These are phyloP conservation scores for Fomitopsis betulina DNA, from an alignment of 1,284 basidiomycete species.

Conservation along the genomic window DNA sequence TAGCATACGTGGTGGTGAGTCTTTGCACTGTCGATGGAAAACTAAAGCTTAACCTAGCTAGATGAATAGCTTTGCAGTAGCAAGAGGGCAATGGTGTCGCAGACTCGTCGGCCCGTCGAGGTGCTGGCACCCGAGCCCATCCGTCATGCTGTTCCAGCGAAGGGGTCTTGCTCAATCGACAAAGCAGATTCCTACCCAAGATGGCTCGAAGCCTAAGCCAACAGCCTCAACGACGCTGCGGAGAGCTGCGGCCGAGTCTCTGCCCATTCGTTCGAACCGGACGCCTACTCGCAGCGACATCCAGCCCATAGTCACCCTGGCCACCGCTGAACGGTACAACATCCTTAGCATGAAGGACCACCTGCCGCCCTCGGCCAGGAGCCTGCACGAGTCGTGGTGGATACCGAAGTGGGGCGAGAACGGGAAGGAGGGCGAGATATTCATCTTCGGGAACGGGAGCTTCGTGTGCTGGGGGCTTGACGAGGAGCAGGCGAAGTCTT, in stretches of 20 bases:
- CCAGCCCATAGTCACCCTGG: slow-evolving; percentile 67
- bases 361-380: slow-evolving; percentile 48
- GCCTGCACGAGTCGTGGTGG: slow-evolving; percentile 74
- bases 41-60: not conserved
- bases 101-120: slow-evolving; percentile 3
- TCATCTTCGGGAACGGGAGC: slow-evolving; percentile 81
- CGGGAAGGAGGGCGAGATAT: slow-evolving; percentile 77
- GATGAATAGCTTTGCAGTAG: not conserved
- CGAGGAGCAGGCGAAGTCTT: slow-evolving; percentile 72
- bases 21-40: not conserved
- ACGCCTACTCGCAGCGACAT: slow-evolving; percentile 75
- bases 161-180: slow-evolving; percentile 12
- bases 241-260: slow-evolving; percentile 64
- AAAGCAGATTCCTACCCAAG: not conserved
- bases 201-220: slow-evolving; percentile 49
- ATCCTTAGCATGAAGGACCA: slow-evolving; percentile 51
- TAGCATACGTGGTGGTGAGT: not conserved
- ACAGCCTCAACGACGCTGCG: slow-evolving; percentile 74
- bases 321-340: slow-evolving; percentile 73
- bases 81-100: slow-evolving; percentile 6
- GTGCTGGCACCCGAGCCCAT: not conserved
- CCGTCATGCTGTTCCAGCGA: not conserved
- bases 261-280: slow-evolving; percentile 74
- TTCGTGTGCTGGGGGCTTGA: slow-evolving; percentile 86
- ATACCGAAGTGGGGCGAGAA: slow-evolving; percentile 62